Evolutionary conservation across 2,329 filamentous ascomycete species (phyloP), one percentile per base, ranked within the genome.

Genomic region (Bimuria novae-zelandiae): DNA sequence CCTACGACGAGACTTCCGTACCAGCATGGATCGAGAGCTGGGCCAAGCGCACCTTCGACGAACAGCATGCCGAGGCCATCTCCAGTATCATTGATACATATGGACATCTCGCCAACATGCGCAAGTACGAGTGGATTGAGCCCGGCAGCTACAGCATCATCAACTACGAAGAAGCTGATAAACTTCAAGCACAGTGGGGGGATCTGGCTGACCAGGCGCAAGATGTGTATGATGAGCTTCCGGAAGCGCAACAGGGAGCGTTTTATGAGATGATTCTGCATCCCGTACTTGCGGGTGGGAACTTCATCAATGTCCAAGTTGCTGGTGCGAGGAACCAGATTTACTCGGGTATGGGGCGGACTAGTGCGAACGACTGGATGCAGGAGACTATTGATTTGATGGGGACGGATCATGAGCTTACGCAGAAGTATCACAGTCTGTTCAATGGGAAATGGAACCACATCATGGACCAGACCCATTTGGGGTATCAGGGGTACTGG

Each of bases 261-360:
- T 89, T 84, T 66, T 88, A 85, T 67, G 78, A 88, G 66, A 80
- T 83, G 59, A 77, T 88, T 5, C 75, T 85, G 7, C 84, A 88
- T 55, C 84, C 85, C 0, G 78, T 82, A 12, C 75, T 82, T 16
- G 84, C 83, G 3, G 84, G 82, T 17, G 77, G 80, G 23, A 82
- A 81, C 40, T 79, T 84, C 33, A 76, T 84, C 57, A 77, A 82
- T 54, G 81, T 75, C 7, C 72, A 75, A 49, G 62, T 74, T 12
- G 61, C 67, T n/a, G 64, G 69, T 12, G 71, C 72, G 0, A 68
- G 65, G 52, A 75, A 75, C 46, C 66, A 69, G 36, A 66, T 70
- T 27, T 75, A 75, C 55, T 70, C 64, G 8, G 61, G 57, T 10
- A 71, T 73, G 55, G 71, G 67, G 11, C 62, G 73, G n/a, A 75